These are phyloP conservation scores for Clonostachys rhizophaga DNA, from an alignment of 2,329 filamentous ascomycete genomes.

Conservation along the genomic window DNA sequence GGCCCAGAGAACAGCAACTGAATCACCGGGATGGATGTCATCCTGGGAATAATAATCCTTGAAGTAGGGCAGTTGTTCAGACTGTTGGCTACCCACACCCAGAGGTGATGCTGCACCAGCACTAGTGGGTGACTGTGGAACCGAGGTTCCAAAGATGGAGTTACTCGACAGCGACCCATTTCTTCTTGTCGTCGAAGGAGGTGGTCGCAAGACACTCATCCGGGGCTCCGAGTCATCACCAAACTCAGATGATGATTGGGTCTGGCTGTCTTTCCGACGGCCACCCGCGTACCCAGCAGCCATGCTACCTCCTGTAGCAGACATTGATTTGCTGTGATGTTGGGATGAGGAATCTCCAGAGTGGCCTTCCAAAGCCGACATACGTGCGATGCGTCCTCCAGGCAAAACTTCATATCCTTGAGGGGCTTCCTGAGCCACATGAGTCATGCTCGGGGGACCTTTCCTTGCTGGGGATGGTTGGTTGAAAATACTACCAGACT, in stretches of 20 bases:
- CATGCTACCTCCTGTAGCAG: slow-evolving; percentile 18
- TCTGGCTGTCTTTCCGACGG: slow-evolving; percentile 40
- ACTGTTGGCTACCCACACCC: slow-evolving; percentile 81
- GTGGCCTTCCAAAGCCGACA: slow-evolving; percentile 86
- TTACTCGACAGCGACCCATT: slow-evolving; percentile 87
- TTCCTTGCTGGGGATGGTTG: slow-evolving; percentile 73
- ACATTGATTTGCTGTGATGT: slow-evolving; percentile 26
- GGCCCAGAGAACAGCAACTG: slow-evolving; percentile 89
- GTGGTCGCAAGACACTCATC: slow-evolving; percentile 51
- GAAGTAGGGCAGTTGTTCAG: slow-evolving; percentile 93
- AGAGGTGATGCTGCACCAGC: slow-evolving; percentile 73
- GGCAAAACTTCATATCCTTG: slow-evolving; percentile 71
- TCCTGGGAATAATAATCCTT: slow-evolving; percentile 99
- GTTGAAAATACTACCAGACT: slow-evolving; percentile 76
- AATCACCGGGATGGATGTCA: slow-evolving; percentile 87
- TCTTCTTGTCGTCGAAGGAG: slow-evolving; percentile 58
- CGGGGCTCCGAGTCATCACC: slow-evolving; percentile 67
- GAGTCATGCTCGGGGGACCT: slow-evolving; percentile 33
- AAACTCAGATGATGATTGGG: slow-evolving; percentile 65
- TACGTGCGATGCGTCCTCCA: slow-evolving; percentile 86
- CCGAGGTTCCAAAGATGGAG: slow-evolving; percentile 68
- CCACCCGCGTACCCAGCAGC: slow-evolving; percentile 40
- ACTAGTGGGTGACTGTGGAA: slow-evolving; percentile 70
- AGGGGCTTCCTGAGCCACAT: slow-evolving; percentile 15
- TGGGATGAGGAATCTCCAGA: slow-evolving; percentile 57